Conservation (phyloP, 2,329 filamentous ascomycete genomes). For the Microsporum ferrugineum region DNA sequence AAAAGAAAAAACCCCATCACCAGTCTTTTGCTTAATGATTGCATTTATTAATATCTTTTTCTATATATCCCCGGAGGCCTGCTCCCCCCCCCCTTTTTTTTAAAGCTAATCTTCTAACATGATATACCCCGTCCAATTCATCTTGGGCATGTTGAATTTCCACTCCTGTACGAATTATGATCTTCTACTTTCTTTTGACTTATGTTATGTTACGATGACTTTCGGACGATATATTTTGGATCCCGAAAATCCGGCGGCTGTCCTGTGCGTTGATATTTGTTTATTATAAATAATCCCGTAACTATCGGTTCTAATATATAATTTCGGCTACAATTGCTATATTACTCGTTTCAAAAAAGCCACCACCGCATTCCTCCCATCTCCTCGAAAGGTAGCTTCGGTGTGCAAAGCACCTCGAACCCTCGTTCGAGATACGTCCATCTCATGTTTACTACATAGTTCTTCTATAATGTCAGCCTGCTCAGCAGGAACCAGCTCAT, state of each 20-base stretch:
- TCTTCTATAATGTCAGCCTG: slow-evolving; percentile 27
- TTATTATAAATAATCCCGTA: not conserved
- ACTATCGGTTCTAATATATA: not conserved
- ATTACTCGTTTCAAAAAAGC: slow-evolving; percentile 9
- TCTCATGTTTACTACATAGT: slow-evolving; percentile 22
- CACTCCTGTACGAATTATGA: not conserved
- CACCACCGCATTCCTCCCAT: slow-evolving; percentile 33
- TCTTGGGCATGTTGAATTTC: not conserved
- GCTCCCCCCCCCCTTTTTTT: not conserved
- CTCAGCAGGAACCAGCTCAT: slow-evolving; percentile 34
- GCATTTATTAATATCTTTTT: not conserved
- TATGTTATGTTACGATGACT: not conserved
- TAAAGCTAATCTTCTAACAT: not conserved
- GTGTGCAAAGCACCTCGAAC: slow-evolving; percentile 41
- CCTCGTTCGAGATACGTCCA: slow-evolving; percentile 29
- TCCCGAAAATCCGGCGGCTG: not conserved
- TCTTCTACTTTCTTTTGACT: not conserved
- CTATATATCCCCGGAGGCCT: not conserved
- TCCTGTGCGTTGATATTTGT: not conserved
- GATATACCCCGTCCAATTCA: not conserved
- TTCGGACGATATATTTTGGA: not conserved
- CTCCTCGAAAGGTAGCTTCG: slow-evolving; percentile 34
- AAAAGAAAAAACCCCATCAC: not conserved
- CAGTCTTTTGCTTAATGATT: not conserved
- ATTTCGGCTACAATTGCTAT: not conserved